A percentile compares a stretch with the other conserved stretches of the same genome.
Evolutionary conservation across 108 stramenopile species (phyloP).

Genomic region (Nitzschia sp.): DNA sequence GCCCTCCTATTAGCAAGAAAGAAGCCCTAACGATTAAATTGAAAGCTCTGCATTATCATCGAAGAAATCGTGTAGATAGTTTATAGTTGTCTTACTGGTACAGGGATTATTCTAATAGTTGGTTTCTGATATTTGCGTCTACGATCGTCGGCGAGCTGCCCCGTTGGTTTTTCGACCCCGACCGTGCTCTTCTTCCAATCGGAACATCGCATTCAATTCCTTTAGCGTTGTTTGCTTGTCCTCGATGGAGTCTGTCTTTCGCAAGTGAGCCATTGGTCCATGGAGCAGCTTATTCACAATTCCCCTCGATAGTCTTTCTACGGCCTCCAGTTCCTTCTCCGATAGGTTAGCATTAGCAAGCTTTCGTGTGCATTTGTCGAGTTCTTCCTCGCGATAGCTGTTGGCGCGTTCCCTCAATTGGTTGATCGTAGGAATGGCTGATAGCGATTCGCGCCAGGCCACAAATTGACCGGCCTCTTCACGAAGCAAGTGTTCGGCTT

Average conservation of each 20-base stretch:
- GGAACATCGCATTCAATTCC: constrained; percentile 94
- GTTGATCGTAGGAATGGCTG: constrained; percentile 95
- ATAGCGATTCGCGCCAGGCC: constrained; percentile 93
- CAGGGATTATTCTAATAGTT: too few relatives aligned
- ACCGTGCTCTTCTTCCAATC: constrained; percentile 66
- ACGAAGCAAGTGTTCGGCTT: constrained; percentile 88
- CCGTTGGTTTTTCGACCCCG: constrained; percentile 26
- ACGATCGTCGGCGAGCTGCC: constrained; percentile 18
- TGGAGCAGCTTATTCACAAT: constrained; percentile 98
- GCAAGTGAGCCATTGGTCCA: constrained; percentile 95
- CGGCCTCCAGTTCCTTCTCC: constrained; percentile 93
- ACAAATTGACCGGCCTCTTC: constrained; percentile 89
- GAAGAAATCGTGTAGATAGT: too few relatives aligned
- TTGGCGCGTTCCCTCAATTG: constrained; percentile 96
- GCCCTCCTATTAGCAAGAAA: constrained; percentile 27
- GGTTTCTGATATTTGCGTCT: too few relatives aligned
- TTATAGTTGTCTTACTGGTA: too few relatives aligned
- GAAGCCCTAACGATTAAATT: too few relatives aligned
- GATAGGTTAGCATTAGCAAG: constrained; percentile 85
- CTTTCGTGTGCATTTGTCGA: constrained; percentile 87
- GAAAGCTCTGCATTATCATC: too few relatives aligned
- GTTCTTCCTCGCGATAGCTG: constrained; percentile 88
- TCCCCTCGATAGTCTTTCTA: constrained; percentile 91
- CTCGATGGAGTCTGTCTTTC: constrained; percentile 86
- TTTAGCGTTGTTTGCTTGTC: constrained; percentile 84